Evolutionary conservation across 2,329 filamentous ascomycete species (phyloP), one percentile per base, ranked within the genome.

Genomic region (Torrubiella hemipterigena): DNA sequence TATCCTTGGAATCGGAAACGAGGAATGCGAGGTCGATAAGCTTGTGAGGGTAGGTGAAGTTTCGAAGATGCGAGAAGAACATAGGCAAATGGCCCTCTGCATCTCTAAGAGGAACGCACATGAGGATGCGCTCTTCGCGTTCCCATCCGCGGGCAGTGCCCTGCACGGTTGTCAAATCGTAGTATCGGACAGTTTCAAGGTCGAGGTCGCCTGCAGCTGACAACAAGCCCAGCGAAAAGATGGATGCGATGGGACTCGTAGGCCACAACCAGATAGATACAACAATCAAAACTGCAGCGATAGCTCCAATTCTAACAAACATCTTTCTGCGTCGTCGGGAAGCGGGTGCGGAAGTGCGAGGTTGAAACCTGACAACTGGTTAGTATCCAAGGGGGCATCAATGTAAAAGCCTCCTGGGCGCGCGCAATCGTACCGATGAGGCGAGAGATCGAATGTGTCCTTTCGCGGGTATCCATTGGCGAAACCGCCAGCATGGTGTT

Each of bases 21-120:
- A 98, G 67, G 51, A 98, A 98, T 6, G 91, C 91, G 28, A 98
- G 69, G 53, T 98, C 91, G 50, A 98, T 93, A 30, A 98, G 69
- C 51, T 93, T 81, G 54, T 98, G 91, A 1, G 91, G 91, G 50
- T 98, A 98, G 13, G 91, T 98, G 43, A 98, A 80, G 59, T 98
- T 98, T 44, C 77, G 78, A 36, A 98, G 68, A 52, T 98, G 93
- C n/a, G 81, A 81, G 61, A 98, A 98, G 70, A 98, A 96, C 89
- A 98, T 96, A 38, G 80, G 74, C 29, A 98, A 61, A 66, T 98
- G 91, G 17, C 83, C 70, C 49, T 93, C 78, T 27, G 91, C 91
- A 56, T 98, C 93, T 56, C 91, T 76, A 33, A 98, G 71, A 27
- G 91, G 91, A 12, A 93, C 91, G 56, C 91, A 96, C 35, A 98